Evolutionary conservation across 305 asterid genomes (phyloP).

Genomic region (Fraxinus albicans): DNA sequence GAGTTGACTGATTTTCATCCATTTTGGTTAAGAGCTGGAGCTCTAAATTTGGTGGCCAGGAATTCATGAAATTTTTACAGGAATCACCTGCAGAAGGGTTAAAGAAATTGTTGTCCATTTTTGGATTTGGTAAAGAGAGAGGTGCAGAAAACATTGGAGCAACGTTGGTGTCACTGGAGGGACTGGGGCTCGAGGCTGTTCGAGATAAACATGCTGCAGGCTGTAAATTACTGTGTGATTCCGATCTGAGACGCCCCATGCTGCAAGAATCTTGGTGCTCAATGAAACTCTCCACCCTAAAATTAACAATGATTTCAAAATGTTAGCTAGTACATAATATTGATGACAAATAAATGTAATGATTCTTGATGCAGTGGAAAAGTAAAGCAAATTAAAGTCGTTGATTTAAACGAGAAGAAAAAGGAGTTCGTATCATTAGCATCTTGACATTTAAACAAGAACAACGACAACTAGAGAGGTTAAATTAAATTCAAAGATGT

Average conservation of each 20-base stretch:
- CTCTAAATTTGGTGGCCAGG: constrained; percentile 40
- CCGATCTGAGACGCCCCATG: constrained; percentile 46
- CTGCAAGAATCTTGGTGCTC: constrained; percentile 86
- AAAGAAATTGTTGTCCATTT: constrained; percentile 19
- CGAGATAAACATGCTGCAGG: constrained; percentile 53
- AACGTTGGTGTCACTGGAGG: constrained; percentile 59
- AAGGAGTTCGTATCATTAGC: neutral
- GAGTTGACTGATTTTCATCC: constrained; percentile 49
- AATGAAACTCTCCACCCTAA: constrained; percentile 85
- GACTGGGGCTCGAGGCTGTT: constrained; percentile 63
- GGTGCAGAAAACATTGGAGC: constrained; percentile 32
- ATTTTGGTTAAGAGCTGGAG: constrained; percentile 49
- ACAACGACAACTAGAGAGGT: neutral
- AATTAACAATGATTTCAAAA: neutral
- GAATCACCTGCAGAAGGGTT: neutral
- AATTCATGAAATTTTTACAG: neutral
- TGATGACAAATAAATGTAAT: constrained; percentile 21
- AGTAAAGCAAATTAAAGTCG: constrained; percentile 24
- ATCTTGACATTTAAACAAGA: constrained; percentile 13
- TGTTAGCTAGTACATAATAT: neutral
- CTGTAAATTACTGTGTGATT: constrained; percentile 28
- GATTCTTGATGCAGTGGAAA: constrained; percentile 36
- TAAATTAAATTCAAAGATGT: neutral
- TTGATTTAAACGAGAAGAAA: neutral
- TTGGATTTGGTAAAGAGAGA: constrained; percentile 20